These are phyloP conservation scores for Quercus alba DNA, from an alignment of 306 rosid species.

Conservation along the genomic window DNA sequence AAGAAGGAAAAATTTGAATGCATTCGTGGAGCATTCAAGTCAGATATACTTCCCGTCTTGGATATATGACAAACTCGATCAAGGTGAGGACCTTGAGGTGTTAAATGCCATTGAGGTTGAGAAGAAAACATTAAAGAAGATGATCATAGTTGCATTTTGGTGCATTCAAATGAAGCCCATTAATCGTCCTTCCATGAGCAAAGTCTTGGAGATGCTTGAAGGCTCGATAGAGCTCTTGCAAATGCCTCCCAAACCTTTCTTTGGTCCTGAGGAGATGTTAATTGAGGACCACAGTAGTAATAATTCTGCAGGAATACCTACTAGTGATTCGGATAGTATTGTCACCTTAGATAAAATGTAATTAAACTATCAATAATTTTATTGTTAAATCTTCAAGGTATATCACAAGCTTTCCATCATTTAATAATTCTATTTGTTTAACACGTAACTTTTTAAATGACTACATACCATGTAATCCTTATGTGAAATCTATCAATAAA, in stretches of 20 bases:
- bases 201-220: constrained; percentile 14
- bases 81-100: neutral
- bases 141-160: constrained; percentile 20
- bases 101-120: neutral
- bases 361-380: no score
- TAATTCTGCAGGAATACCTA: no score
- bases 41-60: neutral
- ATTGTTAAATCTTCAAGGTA: no score
- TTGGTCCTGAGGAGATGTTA: no score
- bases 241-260: constrained; percentile 18
- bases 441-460: no score
- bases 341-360: no score
- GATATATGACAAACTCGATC: neutral
- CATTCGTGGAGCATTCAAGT: neutral
- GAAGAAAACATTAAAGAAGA: neutral
- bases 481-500: no score
- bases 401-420: no score
- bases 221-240: neutral
- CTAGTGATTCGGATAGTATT: no score
- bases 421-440: no score
- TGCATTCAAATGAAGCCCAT: constrained; percentile 18
- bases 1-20: neutral
- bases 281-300: no score
- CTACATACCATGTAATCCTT: no score
- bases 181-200: constrained; percentile 13